These are phyloP conservation scores for Globisporangium yorkense DNA, from an alignment of 352 stramenopile genomes.

Conservation along the genomic window DNA sequence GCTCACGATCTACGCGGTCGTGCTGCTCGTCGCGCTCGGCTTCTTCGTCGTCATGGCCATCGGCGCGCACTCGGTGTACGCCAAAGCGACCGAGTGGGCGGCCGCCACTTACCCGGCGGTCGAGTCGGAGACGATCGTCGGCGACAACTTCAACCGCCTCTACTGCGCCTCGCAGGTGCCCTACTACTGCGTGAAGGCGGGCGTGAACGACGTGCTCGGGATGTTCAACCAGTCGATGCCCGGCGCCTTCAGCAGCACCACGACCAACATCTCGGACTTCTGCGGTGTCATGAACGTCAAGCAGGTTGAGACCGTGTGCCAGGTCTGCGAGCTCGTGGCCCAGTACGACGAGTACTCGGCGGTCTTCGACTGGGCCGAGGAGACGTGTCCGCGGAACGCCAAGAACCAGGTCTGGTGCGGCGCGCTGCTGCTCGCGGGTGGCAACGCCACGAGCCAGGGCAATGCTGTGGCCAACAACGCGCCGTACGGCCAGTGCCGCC, in stretches of 20 bases:
- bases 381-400: slow-evolving; percentile 41
- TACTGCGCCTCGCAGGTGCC: slow-evolving; percentile 79
- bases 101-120: slow-evolving; percentile 37
- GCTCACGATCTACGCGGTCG: slow-evolving; percentile 58
- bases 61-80: slow-evolving; percentile 45
- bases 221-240: slow-evolving; percentile 49
- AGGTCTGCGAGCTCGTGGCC: slow-evolving; percentile 42
- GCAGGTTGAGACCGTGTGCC: slow-evolving; percentile 48
- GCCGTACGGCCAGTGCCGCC: slow-evolving; percentile 66
- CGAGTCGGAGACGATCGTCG: slow-evolving; percentile 39
- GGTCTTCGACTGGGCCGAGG: slow-evolving; percentile 59
- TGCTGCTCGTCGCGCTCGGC: slow-evolving; percentile 50
- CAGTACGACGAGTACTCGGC: slow-evolving; percentile 60
- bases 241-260: slow-evolving; percentile 31
- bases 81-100: slow-evolving; percentile 47
- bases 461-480: slow-evolving; percentile 35
- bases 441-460: slow-evolving; percentile 13
- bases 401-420: slow-evolving; percentile 70
- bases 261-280: slow-evolving; percentile 45
- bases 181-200: slow-evolving; percentile 64
- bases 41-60: slow-evolving; percentile 67
- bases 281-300: slow-evolving; percentile 35
- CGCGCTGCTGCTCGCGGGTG: slow-evolving; percentile 39
- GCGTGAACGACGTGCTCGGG: slow-evolving; percentile 34
- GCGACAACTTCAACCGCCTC: slow-evolving; percentile 69